These are phyloP conservation scores for Cytospora chrysosperma DNA, from an alignment of 2,329 filamentous ascomycete species.

Conservation along the genomic window DNA sequence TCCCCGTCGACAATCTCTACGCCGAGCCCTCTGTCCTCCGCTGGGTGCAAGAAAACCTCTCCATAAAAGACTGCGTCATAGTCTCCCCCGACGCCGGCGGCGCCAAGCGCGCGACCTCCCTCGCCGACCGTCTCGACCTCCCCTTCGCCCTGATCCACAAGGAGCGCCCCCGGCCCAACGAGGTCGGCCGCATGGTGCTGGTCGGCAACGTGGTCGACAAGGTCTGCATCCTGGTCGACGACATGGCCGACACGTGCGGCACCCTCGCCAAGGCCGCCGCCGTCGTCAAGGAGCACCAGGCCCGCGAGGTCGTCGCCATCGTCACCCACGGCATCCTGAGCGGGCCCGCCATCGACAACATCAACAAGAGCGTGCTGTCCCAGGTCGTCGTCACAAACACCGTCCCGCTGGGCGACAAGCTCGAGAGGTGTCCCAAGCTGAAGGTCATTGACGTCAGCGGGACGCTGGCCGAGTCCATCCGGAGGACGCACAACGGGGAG, in stretches of 20 bases:
- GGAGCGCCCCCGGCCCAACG: slow-evolving; percentile 59
- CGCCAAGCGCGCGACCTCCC: slow-evolving; percentile 91
- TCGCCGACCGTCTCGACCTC: slow-evolving; percentile 89
- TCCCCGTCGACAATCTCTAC: slow-evolving; percentile 97
- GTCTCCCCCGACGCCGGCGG: slow-evolving; percentile 96
- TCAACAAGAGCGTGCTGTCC: slow-evolving; percentile 75
- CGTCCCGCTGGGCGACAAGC: slow-evolving; percentile 75
- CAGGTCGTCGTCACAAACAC: slow-evolving; percentile 90
- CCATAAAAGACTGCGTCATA: slow-evolving; percentile 82
- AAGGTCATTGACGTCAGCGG: slow-evolving; percentile 91
- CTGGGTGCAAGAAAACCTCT: slow-evolving; percentile 77
- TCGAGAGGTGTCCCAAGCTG: slow-evolving; percentile 70
- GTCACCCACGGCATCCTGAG: slow-evolving; percentile 93
- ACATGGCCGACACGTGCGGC: slow-evolving; percentile 91
- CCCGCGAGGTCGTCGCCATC: slow-evolving; percentile 86
- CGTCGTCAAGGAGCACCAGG: slow-evolving; percentile 83
- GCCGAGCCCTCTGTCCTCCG: slow-evolving; percentile 71
- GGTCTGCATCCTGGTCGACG: slow-evolving; percentile 92
- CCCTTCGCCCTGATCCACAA: slow-evolving; percentile 98
- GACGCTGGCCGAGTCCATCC: slow-evolving; percentile 71
- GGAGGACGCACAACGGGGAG: slow-evolving; percentile 67
- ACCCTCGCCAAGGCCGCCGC: slow-evolving; percentile 76
- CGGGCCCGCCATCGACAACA: slow-evolving; percentile 81
- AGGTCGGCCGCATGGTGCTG: slow-evolving; percentile 72
- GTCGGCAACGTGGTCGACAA: slow-evolving; percentile 81